These are phyloP conservation scores for Dalechampia spathulata DNA, from an alignment of 441 rosid species.

Conservation along the genomic window DNA sequence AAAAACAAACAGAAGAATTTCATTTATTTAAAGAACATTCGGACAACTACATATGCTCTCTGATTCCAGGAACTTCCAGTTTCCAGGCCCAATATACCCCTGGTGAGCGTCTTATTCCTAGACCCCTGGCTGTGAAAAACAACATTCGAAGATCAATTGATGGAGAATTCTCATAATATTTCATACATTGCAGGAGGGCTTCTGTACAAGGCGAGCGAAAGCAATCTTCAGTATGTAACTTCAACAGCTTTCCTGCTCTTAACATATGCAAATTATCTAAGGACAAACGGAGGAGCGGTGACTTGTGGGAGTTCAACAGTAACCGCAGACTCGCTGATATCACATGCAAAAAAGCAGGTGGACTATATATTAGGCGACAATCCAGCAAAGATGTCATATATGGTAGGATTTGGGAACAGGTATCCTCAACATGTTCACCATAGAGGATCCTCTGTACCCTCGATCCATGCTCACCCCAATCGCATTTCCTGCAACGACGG, in stretches of 20 bases:
- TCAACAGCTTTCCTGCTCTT: conserved; percentile 63
- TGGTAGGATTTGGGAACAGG: conserved; percentile 66
- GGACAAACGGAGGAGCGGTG: conserved; percentile 28
- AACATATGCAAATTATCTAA: conserved; percentile 67
- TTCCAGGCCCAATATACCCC: conserved; percentile 74
- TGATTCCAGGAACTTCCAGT: conserved; percentile 48
- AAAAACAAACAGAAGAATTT: conserved; percentile 36
- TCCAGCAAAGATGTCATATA: conserved; percentile 69
- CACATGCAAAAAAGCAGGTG: conserved; percentile 48
- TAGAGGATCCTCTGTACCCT: conserved; percentile 83
- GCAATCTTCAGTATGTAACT: conserved; percentile 77
- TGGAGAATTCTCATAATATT: neutral
- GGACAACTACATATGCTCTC: conserved; percentile 66
- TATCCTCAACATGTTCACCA: conserved; percentile 78
- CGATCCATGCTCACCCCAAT: conserved; percentile 39
- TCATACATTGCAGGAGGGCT: conserved; percentile 46
- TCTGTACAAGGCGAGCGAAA: conserved; percentile 52
- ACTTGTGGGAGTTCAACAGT: conserved; percentile 40
- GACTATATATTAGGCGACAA: conserved; percentile 83
- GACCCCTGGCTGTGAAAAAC: neutral
- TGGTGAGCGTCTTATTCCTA: conserved; percentile 14
- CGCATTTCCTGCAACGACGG: conserved; percentile 49
- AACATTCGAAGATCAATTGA: too few species aligned
- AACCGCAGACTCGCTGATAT: conserved; percentile 30
- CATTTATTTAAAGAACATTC: conserved; percentile 49